phyloP scores from a whole-genome alignment of 495 filamentous ascomycete genomes.

The Staphylotrichum longicolle region DNA sequence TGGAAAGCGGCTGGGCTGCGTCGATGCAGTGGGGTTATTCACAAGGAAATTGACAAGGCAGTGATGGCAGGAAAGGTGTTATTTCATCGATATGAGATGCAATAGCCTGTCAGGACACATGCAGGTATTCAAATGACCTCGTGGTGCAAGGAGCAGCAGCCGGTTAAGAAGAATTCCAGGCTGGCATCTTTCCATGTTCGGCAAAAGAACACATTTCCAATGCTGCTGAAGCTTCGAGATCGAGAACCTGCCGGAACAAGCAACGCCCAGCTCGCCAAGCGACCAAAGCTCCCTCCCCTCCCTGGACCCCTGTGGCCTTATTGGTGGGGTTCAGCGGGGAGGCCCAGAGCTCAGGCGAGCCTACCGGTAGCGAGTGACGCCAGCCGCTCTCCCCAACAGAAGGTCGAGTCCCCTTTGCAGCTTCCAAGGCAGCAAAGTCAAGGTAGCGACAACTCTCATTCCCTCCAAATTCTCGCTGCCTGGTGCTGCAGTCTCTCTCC shows the following conservation, averaged over 20 bases:
- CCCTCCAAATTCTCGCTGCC: too few species aligned
- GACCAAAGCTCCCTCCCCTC: constrained; percentile 29
- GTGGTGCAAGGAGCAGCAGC: background rate
- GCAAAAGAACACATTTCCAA: constrained; percentile 43
- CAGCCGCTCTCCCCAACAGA: background rate
- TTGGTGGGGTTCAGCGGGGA: background rate
- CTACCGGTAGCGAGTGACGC: background rate
- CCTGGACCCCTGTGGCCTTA: background rate
- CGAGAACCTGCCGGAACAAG: constrained; percentile 27
- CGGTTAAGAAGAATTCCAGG: constrained; percentile 22
- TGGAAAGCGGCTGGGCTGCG: background rate
- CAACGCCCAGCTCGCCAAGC: constrained; percentile 16
- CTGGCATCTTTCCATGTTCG: constrained; percentile 39
- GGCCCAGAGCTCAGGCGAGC: too few species aligned
- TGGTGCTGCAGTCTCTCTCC: too few species aligned
- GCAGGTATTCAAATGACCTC: background rate
- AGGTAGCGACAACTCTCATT: too few species aligned
- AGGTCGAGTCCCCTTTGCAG: background rate
- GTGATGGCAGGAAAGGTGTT: background rate
- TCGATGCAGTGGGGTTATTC: too few species aligned
- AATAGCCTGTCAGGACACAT: constrained; percentile 9
- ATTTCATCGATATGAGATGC: constrained; percentile 14
- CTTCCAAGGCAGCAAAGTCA: background rate
- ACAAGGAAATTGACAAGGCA: too few species aligned
- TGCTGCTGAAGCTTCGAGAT: constrained; percentile 17